Base-by-base conservation (phyloP, 2,329 filamentous ascomycete species). In the Aspergillus carbonarius region DNA sequence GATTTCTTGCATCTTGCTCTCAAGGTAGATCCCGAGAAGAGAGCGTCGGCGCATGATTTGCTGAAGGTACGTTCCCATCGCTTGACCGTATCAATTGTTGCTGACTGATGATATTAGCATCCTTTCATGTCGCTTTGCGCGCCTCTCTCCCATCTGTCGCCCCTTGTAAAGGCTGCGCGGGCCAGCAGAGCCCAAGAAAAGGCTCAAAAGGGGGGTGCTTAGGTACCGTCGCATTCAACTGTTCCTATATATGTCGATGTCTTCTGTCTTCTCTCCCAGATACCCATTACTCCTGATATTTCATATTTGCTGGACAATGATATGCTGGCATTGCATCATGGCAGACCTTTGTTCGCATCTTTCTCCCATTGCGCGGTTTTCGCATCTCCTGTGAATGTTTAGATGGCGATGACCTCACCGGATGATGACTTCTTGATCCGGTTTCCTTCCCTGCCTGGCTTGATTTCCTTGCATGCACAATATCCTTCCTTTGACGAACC, bases 11-110 rank as follows among this genome's bases (percentile, higher is more conserved):
- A 90, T 70, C 92, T 96, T 76, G 93, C 95, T 5, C 83, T 99
- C 55, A 96, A 96, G 81, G 95, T 99, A 5, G 95, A 98, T 72
- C 93, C 95, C 1, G 95, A 98, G 79, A 96, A 96, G 85, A 84
- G 95, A 77, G 93, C 93, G 39, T 96, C 92, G 71, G 95, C 95
- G 35, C 91, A 96, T 77, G 93, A 98, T 80, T 79, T 99, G 60
- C 82, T 99, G 68, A 88, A 91, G 80, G 95, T 98, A 84, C 79
- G 90, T 81, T 61, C 47, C 5, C 65, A 27, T 23, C 4, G 34
- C 17, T 8, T 1, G 13, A 10, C 27, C 34, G 13, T 1, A 3
- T 23, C 2, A 37, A 25, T 23, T n/a, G 8, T 34, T 35, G 55
- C 68, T 71, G 56, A 72, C 60, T 20, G 39, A 5, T 15, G 8